A percentile compares a stretch with the other conserved stretches of the same genome.
Conservation (phyloP, 352 stramenopile species). For the Phytophthora capsici region DNA sequence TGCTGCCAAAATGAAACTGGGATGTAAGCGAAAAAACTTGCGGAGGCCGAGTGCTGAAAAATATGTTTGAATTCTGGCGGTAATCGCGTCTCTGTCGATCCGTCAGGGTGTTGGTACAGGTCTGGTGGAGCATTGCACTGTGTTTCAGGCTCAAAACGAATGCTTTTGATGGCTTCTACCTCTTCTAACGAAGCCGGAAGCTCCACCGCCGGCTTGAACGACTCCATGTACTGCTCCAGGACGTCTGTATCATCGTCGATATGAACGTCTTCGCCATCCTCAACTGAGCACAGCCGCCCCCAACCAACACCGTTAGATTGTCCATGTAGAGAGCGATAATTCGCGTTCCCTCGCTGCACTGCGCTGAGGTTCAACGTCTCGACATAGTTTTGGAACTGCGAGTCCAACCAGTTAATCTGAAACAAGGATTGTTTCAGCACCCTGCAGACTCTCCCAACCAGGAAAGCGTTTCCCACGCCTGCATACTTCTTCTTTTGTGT, state of each 20-base stretch:
- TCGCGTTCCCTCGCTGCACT: constrained; percentile 3
- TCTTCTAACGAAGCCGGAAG: not conserved
- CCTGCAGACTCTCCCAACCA: not conserved
- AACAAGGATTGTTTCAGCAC: constrained; percentile 6
- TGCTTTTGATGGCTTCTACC: constrained; percentile 5
- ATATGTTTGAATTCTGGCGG: constrained; percentile 15
- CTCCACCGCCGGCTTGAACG: constrained; percentile 3
- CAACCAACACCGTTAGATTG: not conserved
- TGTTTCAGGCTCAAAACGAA: constrained; percentile 10
- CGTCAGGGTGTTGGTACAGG: constrained; percentile 12
- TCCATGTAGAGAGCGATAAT: constrained; percentile 9
- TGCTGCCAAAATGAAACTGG: constrained; percentile 38
- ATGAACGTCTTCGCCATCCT: constrained; percentile 4
- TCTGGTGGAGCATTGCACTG: not conserved
- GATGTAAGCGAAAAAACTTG: constrained; percentile 33
- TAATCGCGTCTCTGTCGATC: constrained; percentile 12
- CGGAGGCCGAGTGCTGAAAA: constrained; percentile 35
- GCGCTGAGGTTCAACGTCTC: not conserved
- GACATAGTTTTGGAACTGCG: constrained; percentile 7
- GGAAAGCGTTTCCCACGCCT: too few relatives aligned
- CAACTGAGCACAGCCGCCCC: constrained; percentile 1
- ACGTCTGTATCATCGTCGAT: not conserved
- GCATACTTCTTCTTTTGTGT: too few relatives aligned
- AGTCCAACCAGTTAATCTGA: constrained; percentile 13
- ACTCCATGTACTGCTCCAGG: not conserved